Base-by-base conservation (phyloP, 1,284 basidiomycete species). In the Cryptococcus sp. region DNA sequence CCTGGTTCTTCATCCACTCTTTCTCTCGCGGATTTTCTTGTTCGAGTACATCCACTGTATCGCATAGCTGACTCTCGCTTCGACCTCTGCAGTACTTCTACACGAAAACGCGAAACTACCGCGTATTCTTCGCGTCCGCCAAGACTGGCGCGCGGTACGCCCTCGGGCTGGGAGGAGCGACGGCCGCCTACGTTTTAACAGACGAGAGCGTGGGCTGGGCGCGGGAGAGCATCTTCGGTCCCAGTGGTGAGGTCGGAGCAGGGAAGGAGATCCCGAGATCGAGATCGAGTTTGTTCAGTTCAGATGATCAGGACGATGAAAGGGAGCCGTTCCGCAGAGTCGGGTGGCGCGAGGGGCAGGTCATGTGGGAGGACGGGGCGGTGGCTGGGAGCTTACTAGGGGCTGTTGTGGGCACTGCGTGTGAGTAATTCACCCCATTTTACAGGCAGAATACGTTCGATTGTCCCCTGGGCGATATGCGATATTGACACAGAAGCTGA, bases 51-150 rank as follows among this genome's bases (percentile, higher is more conserved):
- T 35, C 13, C 31, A 35, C 13, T 2, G 31, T 8, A 2, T 10
- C 13, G 31, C 31, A 35, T 5, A 35, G 31, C 31, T 35, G 31
- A 35, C 31, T 35, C 8, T 35, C 31, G 31, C 39, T 17, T 19
- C 16, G 20, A 44, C 2, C 11, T 17, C 16, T 17, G 13, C 55
- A 78, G 77, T 79, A 79, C 69, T 79, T 77, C 51, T 79, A 79
- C 66, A 75, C 75, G 48, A 78, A 78, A 62, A 78, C 78, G 1
- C 66, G 78, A 45, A 79, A 79, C 50, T 79, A 79, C 62, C 68
- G 73, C 27, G 68, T 79, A 31, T 58, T 78, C 52, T 73, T 68
- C 42, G 69, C 62, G 5, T 72, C 71, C 1, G 55, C 68, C 20
- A 63, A 62, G 17, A 62, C 65, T n/a, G 78, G 76, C 6, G 64